Conservation (phyloP, 139 green algal genomes). For the Chlorella sp. region DNA sequence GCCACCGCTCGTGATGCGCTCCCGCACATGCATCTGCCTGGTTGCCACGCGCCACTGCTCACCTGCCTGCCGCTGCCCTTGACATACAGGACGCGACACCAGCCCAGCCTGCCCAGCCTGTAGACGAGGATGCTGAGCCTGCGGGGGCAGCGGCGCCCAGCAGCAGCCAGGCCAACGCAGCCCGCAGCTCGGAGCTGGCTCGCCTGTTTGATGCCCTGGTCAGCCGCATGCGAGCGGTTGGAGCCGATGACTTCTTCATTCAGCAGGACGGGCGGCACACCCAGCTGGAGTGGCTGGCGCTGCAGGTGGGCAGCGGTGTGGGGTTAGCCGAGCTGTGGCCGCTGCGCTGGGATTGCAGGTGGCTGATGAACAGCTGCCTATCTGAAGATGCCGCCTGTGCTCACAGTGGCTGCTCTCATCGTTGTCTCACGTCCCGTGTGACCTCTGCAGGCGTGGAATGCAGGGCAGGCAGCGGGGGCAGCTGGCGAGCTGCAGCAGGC, state of each 20-base stretch:
- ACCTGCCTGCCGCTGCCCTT: no score
- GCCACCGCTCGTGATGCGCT: no score
- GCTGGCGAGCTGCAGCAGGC: constrained; percentile 5
- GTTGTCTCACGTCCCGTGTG: no score
- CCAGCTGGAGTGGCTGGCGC: constrained; percentile 31
- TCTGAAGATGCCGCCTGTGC: no score
- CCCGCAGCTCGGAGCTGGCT: constrained; percentile 23
- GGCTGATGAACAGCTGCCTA: no score
- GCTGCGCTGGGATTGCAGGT: not conserved
- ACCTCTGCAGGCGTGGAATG: constrained; percentile 37
- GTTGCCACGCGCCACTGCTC: no score
- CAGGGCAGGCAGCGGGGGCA: not conserved
- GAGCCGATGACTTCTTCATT: constrained; percentile 8
- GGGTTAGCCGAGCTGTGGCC: not conserved
- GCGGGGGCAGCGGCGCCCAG: not conserved
- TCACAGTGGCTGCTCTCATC: not conserved
- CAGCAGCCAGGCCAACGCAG: no score
- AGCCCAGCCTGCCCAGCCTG: no score
- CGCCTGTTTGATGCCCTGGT: not conserved
- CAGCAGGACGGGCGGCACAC: not conserved
- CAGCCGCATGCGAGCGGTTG: constrained; percentile 20
- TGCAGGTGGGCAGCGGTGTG: not conserved
- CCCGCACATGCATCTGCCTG: no score
- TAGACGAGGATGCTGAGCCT: not conserved
- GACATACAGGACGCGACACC: no score